Conservation (phyloP, 176 grass and related monocot species). For the Triticum aestivum region DNA sequence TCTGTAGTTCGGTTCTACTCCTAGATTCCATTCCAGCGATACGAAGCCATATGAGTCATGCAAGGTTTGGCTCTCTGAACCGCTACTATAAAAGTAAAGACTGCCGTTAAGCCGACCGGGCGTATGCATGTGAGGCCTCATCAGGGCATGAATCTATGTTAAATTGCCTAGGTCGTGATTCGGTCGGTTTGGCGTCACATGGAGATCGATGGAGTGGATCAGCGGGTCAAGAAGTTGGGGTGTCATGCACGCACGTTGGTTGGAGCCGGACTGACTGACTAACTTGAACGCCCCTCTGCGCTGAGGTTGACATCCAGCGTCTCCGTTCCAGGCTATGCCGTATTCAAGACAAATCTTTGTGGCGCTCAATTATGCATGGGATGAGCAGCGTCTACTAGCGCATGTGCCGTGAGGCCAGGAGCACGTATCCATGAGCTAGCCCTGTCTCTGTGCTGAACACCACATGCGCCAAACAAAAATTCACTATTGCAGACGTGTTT, state of each 20-base stretch:
- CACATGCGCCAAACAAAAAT: not conserved
- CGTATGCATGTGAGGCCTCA: slow-evolving; percentile 17
- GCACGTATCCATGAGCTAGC: no score
- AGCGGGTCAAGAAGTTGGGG: not conserved
- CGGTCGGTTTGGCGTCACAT: slow-evolving; percentile 39
- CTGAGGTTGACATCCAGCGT: not conserved
- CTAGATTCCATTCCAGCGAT: not conserved
- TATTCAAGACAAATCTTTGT: not conserved
- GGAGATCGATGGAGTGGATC: not conserved
- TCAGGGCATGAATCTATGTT: slow-evolving; percentile 26
- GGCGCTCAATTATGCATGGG: not conserved
- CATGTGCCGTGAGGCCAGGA: not conserved
- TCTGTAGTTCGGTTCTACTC: not conserved
- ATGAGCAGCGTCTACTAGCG: not conserved
- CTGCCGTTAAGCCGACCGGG: not conserved
- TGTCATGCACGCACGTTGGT: not conserved
- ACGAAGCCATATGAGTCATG: not conserved
- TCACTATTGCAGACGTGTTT: no score
- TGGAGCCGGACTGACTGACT: not conserved
- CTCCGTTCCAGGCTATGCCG: not conserved
- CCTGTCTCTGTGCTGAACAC: not conserved
- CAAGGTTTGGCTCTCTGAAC: not conserved
- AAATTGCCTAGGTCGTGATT: slow-evolving; percentile 24
- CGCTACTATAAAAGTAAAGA: not conserved
- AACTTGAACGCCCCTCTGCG: not conserved